Evolutionary conservation across 2,329 filamentous ascomycete genomes (phyloP), one percentile per base, ranked within the genome.

Genomic region (Apiospora sp.): DNA sequence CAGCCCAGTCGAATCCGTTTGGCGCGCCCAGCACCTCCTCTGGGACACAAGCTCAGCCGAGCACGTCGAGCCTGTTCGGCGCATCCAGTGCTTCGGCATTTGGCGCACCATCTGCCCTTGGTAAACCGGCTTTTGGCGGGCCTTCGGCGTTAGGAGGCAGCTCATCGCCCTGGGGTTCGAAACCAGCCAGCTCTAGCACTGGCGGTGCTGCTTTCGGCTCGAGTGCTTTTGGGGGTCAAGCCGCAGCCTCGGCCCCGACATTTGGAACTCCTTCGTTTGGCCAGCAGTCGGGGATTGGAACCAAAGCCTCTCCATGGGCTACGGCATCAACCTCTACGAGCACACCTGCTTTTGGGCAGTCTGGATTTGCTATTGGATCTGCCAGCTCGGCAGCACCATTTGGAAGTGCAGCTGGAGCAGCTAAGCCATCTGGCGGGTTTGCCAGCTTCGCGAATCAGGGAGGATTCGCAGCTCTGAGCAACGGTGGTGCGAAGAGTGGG

Each of bases 241-340:
- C 78, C 46, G 74, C 84, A 19, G 79, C 82, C 58, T 79, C 81
- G 13, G 77, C 82, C 0, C 81, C 87, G 14, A 82, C 85, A n/a
- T 89, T 90, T 77, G 88, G 87, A 4, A 77, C 67, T 74, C 81
- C 72, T 76, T 83, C 85, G 4, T 91, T 91, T 78, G 89, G 89
- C 3, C 85, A 89, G 74, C 82, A 88, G 22, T 83, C 86, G 10
- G 83, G 83, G 16, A 77, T 87, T 41, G 87, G 87, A 2, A 75
- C 83, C 67, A 87, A 86, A 74, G 76, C 83, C 2, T 91, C 90
- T 6, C 88, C 88, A 14, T 92, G 90, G 90, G 84, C 83, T 4
- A 77, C 84, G 27, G 82, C 76, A 27, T 80, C 83, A 4, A 74
- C 83, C 6, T 76, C 81, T 54, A 75, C 80, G 44, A 77, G 79